Evolutionary conservation across 2,329 filamentous ascomycete genomes (phyloP), one percentile per base, ranked within the genome.

Genomic region (Talaromyces sp.): DNA sequence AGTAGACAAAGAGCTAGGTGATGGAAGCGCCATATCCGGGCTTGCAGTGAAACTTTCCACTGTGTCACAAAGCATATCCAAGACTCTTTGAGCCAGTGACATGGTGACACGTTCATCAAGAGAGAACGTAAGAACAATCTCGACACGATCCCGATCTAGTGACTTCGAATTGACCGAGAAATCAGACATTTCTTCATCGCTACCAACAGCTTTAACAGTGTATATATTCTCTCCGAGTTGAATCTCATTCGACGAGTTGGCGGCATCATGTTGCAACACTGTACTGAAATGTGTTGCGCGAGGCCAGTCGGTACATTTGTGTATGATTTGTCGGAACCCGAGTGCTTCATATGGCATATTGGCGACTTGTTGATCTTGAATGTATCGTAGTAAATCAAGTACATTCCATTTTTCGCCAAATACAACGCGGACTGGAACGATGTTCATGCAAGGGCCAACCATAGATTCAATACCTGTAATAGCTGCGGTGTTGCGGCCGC

Each of bases 361-460:
- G 58, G 83, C 79, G 50, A 87, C 80, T 70, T 87, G 85, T 72
- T 88, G 86, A 65, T 83, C 76, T 73, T 88, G 85, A 22, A 87
- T 80, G 64, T 79, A 75, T 16, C 79, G 77, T 64, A 88, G 81
- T 3, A 88, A 77, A 63, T 87, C 84, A 2, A 80, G 67, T 0
- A 78, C 84, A 3, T 81, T 85, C 82, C 84, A 86, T 2, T 74
- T 72, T 0, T 79, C 70, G 2, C 79, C 76, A 70, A 90, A 86
- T 33, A 76, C 77, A 14, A 90, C 83, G 22, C 88, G 83, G 41
- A 90, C 82, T 0, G 89, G 88, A 0, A 89, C 82, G 71, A 89
- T 87, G 69, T 90, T 88, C 81, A 88, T 88, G 67, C 87, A 89
- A 0, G 88, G 88, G 0, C 89, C 89, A 54, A 86, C 81, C 56